phyloP scores from a whole-genome alignment of 768 basidiomycete species.

The Fistulinella prunicolor region DNA sequence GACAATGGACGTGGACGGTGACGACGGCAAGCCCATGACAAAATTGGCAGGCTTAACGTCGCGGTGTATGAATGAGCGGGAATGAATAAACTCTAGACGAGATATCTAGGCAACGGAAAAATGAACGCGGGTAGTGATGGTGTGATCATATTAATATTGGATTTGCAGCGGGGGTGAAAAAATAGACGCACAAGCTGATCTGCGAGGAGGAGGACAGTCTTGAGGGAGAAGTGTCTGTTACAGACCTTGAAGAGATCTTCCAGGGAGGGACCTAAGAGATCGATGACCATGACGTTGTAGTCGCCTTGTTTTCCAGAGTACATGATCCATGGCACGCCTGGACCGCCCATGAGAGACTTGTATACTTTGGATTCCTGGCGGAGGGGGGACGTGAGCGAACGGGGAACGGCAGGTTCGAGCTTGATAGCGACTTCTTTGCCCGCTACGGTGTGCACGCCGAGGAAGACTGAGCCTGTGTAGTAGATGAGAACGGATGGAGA shows the following conservation, averaged over 20 bases:
- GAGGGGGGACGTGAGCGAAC: slow-evolving; percentile 55
- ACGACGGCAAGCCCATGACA: slow-evolving; percentile 75
- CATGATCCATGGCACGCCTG: slow-evolving; percentile 89
- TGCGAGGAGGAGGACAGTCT: slow-evolving; percentile 89
- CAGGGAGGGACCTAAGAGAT: slow-evolving; percentile 87
- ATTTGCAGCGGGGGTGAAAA: background rate
- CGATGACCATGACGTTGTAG: slow-evolving; percentile 98
- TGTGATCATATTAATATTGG: slow-evolving; percentile 9
- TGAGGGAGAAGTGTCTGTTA: slow-evolving; percentile 89
- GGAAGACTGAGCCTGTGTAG: slow-evolving; percentile 64
- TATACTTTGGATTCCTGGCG: slow-evolving; percentile 91
- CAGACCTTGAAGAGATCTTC: slow-evolving; percentile 87
- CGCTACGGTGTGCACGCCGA: slow-evolving; percentile 76
- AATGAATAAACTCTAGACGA: slow-evolving; percentile 95
- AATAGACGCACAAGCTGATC: slow-evolving; percentile 80
- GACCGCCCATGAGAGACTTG: slow-evolving; percentile 85
- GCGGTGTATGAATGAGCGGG: slow-evolving; percentile 90
- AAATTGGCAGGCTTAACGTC: slow-evolving; percentile 99
- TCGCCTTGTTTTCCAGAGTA: slow-evolving; percentile 89
- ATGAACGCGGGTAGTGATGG: slow-evolving; percentile 19
- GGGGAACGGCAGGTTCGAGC: slow-evolving; percentile 60
- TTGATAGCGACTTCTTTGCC: slow-evolving; percentile 86
- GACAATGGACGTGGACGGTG: slow-evolving; percentile 65
- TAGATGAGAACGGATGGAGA: slow-evolving; percentile 5
- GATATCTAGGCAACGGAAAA: slow-evolving; percentile 60